Conservation (phyloP, 352 stramenopile species). For the Phytophthora sojae region DNA sequence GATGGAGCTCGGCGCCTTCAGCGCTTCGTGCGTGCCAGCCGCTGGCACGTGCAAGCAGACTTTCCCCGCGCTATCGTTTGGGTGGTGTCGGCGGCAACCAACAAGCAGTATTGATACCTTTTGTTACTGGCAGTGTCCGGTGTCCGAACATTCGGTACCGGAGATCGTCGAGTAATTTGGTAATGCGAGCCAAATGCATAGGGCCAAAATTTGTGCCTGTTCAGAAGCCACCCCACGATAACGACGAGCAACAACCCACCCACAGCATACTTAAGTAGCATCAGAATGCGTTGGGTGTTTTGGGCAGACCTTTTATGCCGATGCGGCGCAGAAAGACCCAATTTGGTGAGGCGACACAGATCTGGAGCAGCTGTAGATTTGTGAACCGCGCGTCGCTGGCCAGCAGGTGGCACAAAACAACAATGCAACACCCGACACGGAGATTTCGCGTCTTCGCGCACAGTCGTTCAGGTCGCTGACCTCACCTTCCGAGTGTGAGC, state of each 20-base stretch:
- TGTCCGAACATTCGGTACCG: background rate
- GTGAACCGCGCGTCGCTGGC: background rate
- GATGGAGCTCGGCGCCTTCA: conserved; percentile 12
- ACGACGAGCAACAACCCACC: background rate
- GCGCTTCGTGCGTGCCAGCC: conserved; percentile 14
- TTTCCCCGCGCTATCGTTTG: conserved; percentile 1
- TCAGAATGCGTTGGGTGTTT: background rate
- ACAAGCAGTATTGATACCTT: background rate
- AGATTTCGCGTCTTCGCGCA: conserved; percentile 7
- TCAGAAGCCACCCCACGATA: no score
- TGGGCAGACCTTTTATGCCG: background rate
- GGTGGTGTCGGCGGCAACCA: background rate
- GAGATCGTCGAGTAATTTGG: background rate
- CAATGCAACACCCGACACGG: conserved; percentile 22
- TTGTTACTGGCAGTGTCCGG: background rate
- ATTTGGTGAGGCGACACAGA: conserved; percentile 4
- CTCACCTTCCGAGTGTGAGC: conserved; percentile 3
- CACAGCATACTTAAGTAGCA: background rate
- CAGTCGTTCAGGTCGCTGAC: conserved; percentile 2
- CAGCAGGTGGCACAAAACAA: conserved; percentile 20
- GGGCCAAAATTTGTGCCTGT: no score
- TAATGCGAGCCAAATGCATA: no score
- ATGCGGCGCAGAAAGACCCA: background rate
- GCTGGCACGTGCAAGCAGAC: conserved; percentile 9
- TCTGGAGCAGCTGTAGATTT: conserved; percentile 1